Evolutionary conservation across 1,284 basidiomycete species (phyloP).

Genomic region (Ceratobasidium sp.): DNA sequence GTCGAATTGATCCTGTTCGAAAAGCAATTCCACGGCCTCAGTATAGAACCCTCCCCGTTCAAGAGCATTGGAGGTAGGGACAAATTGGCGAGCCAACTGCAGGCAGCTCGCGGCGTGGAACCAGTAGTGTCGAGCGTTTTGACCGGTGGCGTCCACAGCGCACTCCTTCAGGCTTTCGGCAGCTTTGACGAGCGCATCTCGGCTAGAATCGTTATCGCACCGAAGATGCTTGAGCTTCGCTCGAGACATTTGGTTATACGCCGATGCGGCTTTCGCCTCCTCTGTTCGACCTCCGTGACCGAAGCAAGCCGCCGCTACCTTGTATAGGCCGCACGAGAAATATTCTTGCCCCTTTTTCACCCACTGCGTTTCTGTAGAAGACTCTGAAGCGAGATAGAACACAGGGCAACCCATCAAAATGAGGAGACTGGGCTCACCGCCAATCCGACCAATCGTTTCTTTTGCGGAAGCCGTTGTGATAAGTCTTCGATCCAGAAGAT

Average conservation of each 20-base stretch:
- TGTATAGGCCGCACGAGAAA: constrained; percentile 26
- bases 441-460: constrained; percentile 1
- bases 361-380: constrained; percentile 1
- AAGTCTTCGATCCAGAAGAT: neutral
- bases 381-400: neutral
- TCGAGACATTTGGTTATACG: constrained; percentile 36
- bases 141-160: neutral
- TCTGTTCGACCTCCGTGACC: neutral
- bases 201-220: neutral
- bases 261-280: neutral
- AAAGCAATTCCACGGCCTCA: neutral
- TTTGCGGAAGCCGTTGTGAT: neutral
- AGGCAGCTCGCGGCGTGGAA: constrained; percentile 13
- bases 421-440: neutral
- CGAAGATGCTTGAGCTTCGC: constrained; percentile 28
- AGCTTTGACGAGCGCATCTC: neutral
- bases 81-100: neutral
- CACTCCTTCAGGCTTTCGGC: neutral
- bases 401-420: neutral
- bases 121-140: constrained; percentile 10
- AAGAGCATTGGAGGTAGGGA: neutral
- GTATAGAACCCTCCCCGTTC: neutral
- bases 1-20: neutral
- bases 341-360: constrained; percentile 23
- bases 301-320: constrained; percentile 19